Conservation (phyloP, 768 basidiomycete species). For the Tephrocybe sp. region DNA sequence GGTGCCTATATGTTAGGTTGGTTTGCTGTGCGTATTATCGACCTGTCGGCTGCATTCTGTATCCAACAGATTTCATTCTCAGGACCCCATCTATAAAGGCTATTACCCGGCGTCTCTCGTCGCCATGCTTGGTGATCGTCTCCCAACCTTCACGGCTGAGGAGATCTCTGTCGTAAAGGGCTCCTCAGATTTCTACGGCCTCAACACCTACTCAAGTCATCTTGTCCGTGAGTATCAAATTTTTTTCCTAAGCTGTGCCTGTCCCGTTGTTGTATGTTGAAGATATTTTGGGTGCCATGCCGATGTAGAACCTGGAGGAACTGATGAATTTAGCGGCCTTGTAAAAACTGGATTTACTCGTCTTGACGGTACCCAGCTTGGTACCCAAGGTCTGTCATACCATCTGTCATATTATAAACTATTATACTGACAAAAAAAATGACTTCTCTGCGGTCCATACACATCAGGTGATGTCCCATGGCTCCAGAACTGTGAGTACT, state of each 20-base stretch:
- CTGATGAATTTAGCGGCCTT: constrained; percentile 56
- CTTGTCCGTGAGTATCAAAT: constrained; percentile 46
- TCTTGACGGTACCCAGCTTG: constrained; percentile 58
- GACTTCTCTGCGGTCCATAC: background rate
- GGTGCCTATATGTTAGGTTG: constrained; percentile 40
- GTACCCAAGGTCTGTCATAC: constrained; percentile 53
- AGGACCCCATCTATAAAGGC: constrained; percentile 72
- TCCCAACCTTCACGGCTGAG: constrained; percentile 54
- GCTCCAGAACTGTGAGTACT: constrained; percentile 54
- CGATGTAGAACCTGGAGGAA: constrained; percentile 49
- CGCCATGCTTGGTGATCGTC: constrained; percentile 47
- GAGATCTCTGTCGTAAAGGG: constrained; percentile 57
- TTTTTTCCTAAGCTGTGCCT: background rate
- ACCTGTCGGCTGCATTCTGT: background rate
- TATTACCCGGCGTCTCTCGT: constrained; percentile 57
- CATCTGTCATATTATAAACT: too few relatives aligned
- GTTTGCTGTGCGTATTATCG: constrained; percentile 36
- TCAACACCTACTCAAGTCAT: constrained; percentile 67
- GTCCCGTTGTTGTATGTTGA: background rate
- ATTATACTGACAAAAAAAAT: background rate
- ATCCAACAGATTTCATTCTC: constrained; percentile 17
- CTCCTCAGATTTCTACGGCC: constrained; percentile 67
- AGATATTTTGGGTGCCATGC: background rate
- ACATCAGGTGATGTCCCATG: constrained; percentile 55
- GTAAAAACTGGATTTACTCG: constrained; percentile 52